A percentile compares a stretch with the other conserved stretches of the same genome.
Conservation (phyloP, 805 yeast genomes). For the Pichia membranifaciens region DNA sequence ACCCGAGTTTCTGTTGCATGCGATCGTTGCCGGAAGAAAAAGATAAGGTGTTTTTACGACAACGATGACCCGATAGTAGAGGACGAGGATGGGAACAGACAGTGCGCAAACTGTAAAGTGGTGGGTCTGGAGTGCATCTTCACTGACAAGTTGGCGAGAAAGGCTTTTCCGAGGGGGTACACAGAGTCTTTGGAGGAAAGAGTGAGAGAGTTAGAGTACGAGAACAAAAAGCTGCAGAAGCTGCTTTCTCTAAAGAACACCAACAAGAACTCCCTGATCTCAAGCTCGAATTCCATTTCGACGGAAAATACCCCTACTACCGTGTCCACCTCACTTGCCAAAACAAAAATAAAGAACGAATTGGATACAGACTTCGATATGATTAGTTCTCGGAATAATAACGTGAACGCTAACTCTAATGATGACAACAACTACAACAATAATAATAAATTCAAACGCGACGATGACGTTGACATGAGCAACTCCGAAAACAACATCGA, state of each 20-base stretch:
- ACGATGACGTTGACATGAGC: too few relatives aligned
- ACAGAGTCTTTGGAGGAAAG: conserved; percentile 87
- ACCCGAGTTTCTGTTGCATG: conserved; percentile 87
- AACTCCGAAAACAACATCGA: too few relatives aligned
- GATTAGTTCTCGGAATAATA: not conserved
- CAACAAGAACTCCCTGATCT: not conserved
- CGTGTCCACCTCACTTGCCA: too few relatives aligned
- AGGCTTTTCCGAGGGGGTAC: conserved; percentile 88
- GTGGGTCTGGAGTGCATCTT: conserved; percentile 86
- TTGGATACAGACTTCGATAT: not conserved
- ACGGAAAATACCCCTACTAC: too few relatives aligned
- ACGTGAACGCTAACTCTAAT: not conserved
- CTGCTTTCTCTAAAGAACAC: conserved; percentile 46
- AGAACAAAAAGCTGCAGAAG: conserved; percentile 64
- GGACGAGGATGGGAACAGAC: conserved; percentile 30
- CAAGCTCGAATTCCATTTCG: too few relatives aligned
- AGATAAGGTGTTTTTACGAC: conserved; percentile 52
- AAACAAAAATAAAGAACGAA: not conserved
- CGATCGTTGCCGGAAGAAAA: conserved; percentile 80
- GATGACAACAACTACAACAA: not conserved
- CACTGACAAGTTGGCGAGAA: conserved; percentile 77
- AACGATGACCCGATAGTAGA: conserved; percentile 18
- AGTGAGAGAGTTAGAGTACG: conserved; percentile 78
- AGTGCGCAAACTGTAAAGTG: conserved; percentile 74
- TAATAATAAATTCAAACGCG: not conserved